Base-by-base conservation (phyloP, 2,329 filamentous ascomycete species). In the Trichoderma brevicompactum region DNA sequence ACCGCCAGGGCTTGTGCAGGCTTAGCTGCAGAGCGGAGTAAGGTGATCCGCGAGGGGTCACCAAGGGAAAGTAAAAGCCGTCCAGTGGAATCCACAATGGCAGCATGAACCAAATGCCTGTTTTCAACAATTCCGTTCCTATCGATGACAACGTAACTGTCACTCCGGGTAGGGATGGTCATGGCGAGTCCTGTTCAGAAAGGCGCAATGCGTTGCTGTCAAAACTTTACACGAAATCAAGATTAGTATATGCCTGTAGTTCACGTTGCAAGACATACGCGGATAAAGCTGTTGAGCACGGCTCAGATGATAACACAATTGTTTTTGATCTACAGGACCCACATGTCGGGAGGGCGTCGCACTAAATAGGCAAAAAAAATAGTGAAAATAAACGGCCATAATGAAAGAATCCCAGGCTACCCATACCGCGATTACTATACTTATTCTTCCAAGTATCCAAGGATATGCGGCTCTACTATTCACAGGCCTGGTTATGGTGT, bases 21-120 rank as follows among this genome's bases (percentile, higher is more conserved):
- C 61, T 83, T 83, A n/a, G 78, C 78, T 2, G 80, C 75, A 5
- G 81, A 83, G 15, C 81, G 77, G 23, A 74, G 72, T 4, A 83
- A 74, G 0, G 81, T 83, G 10, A 79, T 54, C 3, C 80, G 75
- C 0, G 64, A 67, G 0, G 81, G 77, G 49, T 81, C 74, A 17
- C 81, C 81, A 17, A 79, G 73, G 1, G 72, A 65, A 65, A 71
- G 79, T 19, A 83, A 72, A 2, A 82, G 71, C 1, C 71, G 72
- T 8, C 80, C 79, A 0, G 69, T 70, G 1, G 72, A 65, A 50
- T 82, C 78, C 12, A 77, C 74, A 2, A 82, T 68, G 7, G 80
- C 77, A 15, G 77, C 77, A 67, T 82, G 80, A 19, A 83, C 74
- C 3, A 68, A 65, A 66, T 83, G 81, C 1, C 74, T 73, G 68